A percentile compares a stretch with the other conserved stretches of the same genome.
These are phyloP conservation scores for Alternaria triticimaculans DNA, from an alignment of 2,329 filamentous ascomycete species.

Conservation along the genomic window DNA sequence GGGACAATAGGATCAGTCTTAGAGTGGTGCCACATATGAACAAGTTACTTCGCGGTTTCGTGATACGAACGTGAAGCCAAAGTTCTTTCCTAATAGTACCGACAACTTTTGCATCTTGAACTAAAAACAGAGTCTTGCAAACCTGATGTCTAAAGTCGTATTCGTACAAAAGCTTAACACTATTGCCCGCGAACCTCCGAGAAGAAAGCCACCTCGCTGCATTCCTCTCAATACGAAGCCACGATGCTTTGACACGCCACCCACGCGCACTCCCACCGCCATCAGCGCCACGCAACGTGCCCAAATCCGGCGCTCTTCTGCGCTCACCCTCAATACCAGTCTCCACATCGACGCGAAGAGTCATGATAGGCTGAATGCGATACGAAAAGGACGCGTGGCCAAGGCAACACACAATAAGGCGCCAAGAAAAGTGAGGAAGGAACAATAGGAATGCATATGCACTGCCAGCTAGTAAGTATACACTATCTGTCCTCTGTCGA, in stretches of 20 bases:
- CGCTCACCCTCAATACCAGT: not conserved
- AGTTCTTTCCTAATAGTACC: not conserved
- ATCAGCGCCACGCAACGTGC: not conserved
- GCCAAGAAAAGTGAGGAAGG: not conserved
- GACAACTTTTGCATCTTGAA: not conserved
- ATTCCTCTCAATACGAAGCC: not conserved
- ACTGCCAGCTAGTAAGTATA: not conserved
- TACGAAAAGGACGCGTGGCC: not conserved
- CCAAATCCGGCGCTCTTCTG: not conserved
- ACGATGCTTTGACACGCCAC: not conserved
- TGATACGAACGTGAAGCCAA: not conserved
- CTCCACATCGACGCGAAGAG: not conserved
- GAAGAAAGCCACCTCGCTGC: not conserved
- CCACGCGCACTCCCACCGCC: not conserved
- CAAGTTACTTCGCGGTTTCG: not conserved
- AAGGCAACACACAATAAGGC: not conserved
- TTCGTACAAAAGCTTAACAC: not conserved
- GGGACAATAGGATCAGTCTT: not conserved
- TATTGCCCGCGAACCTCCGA: not conserved
- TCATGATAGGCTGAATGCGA: not conserved
- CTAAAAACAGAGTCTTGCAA: not conserved
- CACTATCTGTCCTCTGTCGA: not conserved
- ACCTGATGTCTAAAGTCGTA: not conserved
- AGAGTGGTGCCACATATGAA: not conserved
- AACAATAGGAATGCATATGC: conserved; percentile 1